Evolutionary conservation across 345 rosid genomes (phyloP), one percentile per base, ranked within the genome.

Genomic region (Triadica sebifera): DNA sequence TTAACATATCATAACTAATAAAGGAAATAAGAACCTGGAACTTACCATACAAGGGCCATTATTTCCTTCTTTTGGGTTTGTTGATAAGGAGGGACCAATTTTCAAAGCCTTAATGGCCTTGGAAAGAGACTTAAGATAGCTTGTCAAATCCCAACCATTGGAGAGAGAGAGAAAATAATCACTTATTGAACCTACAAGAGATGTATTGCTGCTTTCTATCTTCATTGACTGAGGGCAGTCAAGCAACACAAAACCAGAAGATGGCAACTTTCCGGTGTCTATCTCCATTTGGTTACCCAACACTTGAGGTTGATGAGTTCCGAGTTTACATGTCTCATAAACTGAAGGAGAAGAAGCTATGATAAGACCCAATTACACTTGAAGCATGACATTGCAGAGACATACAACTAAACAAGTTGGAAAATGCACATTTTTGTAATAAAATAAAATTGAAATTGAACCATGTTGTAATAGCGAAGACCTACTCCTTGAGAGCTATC

Each of bases 201-300:
- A 95, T 70, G 98, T 86, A 75, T 89, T 90, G 76, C 86, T 90
- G 85, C 96, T 91, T 81, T 93, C 97, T 81, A 93, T 93, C 87
- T 93, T 95, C 99, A 95, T 90, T 64, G 99, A 90, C 61, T 93
- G 98, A 77, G 99, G 99, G 79, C 96, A 95, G 87, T 91, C 94
- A 77, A 93, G 90, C 65, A 91, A 86, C 76, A 95, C 91, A 85
- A 93, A 95, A 56, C 98, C 97, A 78, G 92, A 77, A 66, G 89
- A 80, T 19, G 90, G 86, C 55, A 74, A 78, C 81, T 88, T 95
- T 69, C 92, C 96, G 45, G 88, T 72, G 70, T 91, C 96, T 53
- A 83, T 82, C 80, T 93, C 98, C 94, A 89, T 90, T 72, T 88
- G 97, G 83, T 87, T 89, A 84, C 90, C 99, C 69, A 81, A 71